phyloP scores from a whole-genome alignment of 1,284 basidiomycete species.

The Trichosporon asahii region DNA sequence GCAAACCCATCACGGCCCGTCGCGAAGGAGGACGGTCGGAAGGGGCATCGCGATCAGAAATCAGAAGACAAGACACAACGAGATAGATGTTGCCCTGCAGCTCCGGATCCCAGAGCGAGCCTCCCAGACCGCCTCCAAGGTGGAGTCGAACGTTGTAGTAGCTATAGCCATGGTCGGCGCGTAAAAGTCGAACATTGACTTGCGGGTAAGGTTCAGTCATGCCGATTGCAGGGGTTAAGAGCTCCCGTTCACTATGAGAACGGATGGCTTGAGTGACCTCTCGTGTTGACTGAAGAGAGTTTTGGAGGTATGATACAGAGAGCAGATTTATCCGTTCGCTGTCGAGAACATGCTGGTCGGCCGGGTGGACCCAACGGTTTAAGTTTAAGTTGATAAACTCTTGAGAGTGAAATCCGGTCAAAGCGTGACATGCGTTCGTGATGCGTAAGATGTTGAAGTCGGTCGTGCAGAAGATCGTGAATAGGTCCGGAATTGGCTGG shows the following conservation, averaged over 20 bases:
- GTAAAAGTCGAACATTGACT: conserved; percentile 39
- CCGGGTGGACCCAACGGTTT: conserved; percentile 40
- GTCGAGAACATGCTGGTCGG: conserved; percentile 37
- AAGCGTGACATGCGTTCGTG: conserved; percentile 28
- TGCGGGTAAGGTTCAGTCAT: conserved; percentile 49
- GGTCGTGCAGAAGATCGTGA: conserved; percentile 44
- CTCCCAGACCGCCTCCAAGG: conserved; percentile 45
- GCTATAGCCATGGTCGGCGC: conserved; percentile 31
- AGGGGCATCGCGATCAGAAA: conserved; percentile 26
- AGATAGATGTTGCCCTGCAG: conserved; percentile 39
- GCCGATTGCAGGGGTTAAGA: conserved; percentile 42
- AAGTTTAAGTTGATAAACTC: conserved; percentile 43
- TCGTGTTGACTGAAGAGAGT: conserved; percentile 29
- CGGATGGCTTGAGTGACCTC: conserved; percentile 20
- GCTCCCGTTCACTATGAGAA: conserved; percentile 30
- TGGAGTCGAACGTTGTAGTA: conserved; percentile 46
- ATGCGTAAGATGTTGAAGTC: conserved; percentile 42
- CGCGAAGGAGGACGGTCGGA: conserved; percentile 16
- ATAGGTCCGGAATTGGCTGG: conserved; percentile 17
- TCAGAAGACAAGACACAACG: conserved; percentile 41
- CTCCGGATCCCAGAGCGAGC: conserved; percentile 37
- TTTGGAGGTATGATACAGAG: conserved; percentile 29
- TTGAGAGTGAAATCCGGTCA: conserved; percentile 44
- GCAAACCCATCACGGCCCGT: neutral
- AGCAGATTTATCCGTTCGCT: conserved; percentile 33